Evolutionary conservation across 192 early-diverging fungal genomes (phyloP).

Genomic region (Coemansia sp.): DNA sequence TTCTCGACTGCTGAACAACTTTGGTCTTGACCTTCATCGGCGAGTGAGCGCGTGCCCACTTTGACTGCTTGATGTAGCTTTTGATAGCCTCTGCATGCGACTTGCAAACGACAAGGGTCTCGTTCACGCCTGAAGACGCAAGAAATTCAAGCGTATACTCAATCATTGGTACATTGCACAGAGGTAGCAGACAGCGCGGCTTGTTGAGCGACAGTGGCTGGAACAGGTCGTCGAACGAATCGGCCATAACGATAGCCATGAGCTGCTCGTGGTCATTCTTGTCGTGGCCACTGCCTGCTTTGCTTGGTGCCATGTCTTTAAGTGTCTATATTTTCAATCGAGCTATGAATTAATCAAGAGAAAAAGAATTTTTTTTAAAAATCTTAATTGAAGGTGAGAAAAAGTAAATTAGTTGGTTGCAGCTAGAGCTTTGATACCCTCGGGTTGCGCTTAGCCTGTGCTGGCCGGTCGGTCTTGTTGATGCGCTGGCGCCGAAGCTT

Average conservation of each 20-base stretch:
- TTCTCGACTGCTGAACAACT: conserved; percentile 67
- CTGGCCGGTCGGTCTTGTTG: conserved; percentile 41
- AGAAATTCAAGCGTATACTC: conserved; percentile 96
- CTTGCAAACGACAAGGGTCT: conserved; percentile 83
- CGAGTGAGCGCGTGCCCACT: conserved; percentile 67
- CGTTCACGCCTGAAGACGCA: conserved; percentile 79
- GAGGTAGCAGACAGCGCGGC: conserved; percentile 88
- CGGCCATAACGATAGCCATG: conserved; percentile 90
- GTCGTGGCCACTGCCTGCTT: conserved; percentile 1
- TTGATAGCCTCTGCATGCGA: conserved; percentile 81
- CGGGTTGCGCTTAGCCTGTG: conserved; percentile 35
- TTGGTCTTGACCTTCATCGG: conserved; percentile 71
- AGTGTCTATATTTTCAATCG: not conserved
- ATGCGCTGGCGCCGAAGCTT: conserved; percentile 48
- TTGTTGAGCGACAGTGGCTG: conserved; percentile 79
- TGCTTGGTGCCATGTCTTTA: conserved; percentile 6
- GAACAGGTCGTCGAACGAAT: conserved; percentile 85
- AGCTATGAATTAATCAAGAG: too few relatives aligned
- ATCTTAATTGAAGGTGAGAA: conserved; percentile 2
- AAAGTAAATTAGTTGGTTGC: not conserved
- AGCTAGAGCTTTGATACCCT: conserved; percentile 40
- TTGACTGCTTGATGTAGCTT: conserved; percentile 81
- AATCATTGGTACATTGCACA: conserved; percentile 94
- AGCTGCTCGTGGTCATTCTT: conserved; percentile 27
- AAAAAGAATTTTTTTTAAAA: not conserved